Conservation (phyloP, 371 early-diverging fungal species). For the Mucor piriformis region DNA sequence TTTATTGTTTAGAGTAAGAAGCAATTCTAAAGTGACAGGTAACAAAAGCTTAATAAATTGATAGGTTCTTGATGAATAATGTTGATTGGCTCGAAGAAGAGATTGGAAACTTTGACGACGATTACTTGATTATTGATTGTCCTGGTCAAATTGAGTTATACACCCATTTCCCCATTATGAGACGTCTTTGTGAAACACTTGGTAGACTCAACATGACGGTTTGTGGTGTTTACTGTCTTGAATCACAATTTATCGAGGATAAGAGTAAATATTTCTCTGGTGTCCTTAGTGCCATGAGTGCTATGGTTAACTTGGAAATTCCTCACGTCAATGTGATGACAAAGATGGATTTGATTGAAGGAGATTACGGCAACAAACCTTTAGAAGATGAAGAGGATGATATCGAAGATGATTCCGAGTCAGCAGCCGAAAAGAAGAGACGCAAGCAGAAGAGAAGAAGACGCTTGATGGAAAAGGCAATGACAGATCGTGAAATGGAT, state of each 20-base stretch:
- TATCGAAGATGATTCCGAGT: slow-evolving; percentile 27
- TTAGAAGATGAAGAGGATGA: slow-evolving; percentile 33
- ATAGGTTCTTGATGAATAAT: slow-evolving; percentile 85
- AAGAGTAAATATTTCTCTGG: slow-evolving; percentile 95
- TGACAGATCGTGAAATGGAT: slow-evolving; percentile 51
- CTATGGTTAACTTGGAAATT: slow-evolving; percentile 95
- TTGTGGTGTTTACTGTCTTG: slow-evolving; percentile 93
- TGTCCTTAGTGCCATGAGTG: slow-evolving; percentile 88
- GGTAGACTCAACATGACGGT: slow-evolving; percentile 70
- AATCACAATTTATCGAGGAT: slow-evolving; percentile 94
- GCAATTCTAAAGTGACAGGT: background rate
- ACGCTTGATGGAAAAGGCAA: slow-evolving; percentile 39
- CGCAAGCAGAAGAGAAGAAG: slow-evolving; percentile 37
- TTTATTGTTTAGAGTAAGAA: slow-evolving; percentile 91
- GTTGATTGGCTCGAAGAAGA: slow-evolving; percentile 97
- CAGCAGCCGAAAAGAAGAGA: slow-evolving; percentile 31
- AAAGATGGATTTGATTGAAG: slow-evolving; percentile 93
- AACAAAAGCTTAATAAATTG: background rate
- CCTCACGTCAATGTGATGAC: slow-evolving; percentile 97
- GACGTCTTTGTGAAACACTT: slow-evolving; percentile 74
- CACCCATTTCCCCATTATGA: slow-evolving; percentile 97
- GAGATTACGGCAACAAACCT: slow-evolving; percentile 43
- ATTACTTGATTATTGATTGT: slow-evolving; percentile 97
- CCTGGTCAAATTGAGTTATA: slow-evolving; percentile 99
- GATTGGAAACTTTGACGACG: slow-evolving; percentile 88